These are phyloP conservation scores for Xylaria grammica DNA, from an alignment of 495 filamentous ascomycete genomes.

Conservation along the genomic window DNA sequence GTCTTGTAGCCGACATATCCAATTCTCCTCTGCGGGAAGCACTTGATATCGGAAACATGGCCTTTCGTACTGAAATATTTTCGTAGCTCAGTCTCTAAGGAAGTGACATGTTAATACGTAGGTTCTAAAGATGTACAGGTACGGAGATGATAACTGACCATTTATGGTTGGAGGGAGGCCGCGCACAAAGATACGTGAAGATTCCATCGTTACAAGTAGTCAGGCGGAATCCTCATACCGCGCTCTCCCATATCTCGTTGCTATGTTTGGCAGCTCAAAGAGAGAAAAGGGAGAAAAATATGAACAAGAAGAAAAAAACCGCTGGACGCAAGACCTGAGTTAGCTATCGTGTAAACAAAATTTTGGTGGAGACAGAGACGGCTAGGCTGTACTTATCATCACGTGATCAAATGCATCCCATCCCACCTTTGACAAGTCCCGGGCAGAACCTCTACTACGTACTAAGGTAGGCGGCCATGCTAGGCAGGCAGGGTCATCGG, in stretches of 20 bases:
- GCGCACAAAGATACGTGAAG: slow-evolving; percentile 91
- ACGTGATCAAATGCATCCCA: slow-evolving; percentile 2
- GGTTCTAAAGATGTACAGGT: slow-evolving; percentile 45
- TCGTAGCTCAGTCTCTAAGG: slow-evolving; percentile 65
- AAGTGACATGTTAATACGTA: slow-evolving; percentile 52
- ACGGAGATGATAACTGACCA: slow-evolving; percentile 64
- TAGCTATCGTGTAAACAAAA: slow-evolving; percentile 21
- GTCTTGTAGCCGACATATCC: slow-evolving; percentile 96
- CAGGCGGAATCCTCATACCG: neutral
- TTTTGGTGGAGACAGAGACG: slow-evolving; percentile 15
- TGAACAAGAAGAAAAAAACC: slow-evolving; percentile 33
- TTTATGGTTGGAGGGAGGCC: slow-evolving; percentile 47
- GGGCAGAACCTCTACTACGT: too few species aligned
- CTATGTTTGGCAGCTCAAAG: neutral
- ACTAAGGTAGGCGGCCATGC: too few species aligned
- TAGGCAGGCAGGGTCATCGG: neutral
- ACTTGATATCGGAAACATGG: slow-evolving; percentile 87
- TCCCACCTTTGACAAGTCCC: slow-evolving; percentile 21
- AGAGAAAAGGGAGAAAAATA: too few species aligned
- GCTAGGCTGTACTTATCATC: slow-evolving; percentile 1
- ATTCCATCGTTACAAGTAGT: slow-evolving; percentile 51
- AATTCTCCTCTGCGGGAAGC: slow-evolving; percentile 86
- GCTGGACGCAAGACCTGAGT: slow-evolving; percentile 1
- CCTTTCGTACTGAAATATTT: slow-evolving; percentile 80
- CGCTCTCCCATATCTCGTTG: neutral